Percentiles rank a stretch among this genome's conserved stretches.
Conservation (phyloP, 306 rosid genomes). For the Glycine tomentella region DNA sequence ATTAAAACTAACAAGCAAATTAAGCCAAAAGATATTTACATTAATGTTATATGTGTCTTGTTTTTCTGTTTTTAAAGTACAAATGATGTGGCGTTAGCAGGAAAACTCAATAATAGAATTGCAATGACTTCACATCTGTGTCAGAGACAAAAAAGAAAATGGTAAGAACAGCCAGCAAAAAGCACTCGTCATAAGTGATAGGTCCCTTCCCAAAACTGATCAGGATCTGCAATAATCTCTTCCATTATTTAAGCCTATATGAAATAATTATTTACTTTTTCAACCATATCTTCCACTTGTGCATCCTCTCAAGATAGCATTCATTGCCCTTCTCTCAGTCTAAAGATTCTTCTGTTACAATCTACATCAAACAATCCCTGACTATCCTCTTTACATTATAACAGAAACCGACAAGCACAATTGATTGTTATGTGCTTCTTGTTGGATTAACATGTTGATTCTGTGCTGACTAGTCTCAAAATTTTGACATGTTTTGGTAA, state of each 20-base stretch:
- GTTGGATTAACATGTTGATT: neutral
- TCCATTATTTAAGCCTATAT: neutral
- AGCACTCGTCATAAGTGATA: neutral
- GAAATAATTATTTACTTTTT: neutral
- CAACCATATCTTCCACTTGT: neutral
- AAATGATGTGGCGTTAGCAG: neutral
- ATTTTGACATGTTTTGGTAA: too few relatives aligned
- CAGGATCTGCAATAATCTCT: neutral
- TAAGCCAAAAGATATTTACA: slow-evolving; percentile 12
- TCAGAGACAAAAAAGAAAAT: neutral
- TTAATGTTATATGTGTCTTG: neutral
- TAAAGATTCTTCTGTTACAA: neutral
- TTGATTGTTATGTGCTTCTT: neutral
- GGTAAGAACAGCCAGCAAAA: neutral
- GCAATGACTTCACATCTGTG: neutral
- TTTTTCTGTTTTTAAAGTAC: neutral
- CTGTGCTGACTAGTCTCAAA: neutral
- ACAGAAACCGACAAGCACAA: neutral
- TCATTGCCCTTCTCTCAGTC: neutral
- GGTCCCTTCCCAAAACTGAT: neutral
- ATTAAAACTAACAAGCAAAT: neutral
- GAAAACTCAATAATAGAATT: neutral
- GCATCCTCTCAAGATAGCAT: neutral
- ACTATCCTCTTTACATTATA: too few relatives aligned
- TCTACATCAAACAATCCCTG: neutral